These are phyloP conservation scores for Paxillus involutus DNA, from an alignment of 768 basidiomycete species.

Conservation along the genomic window DNA sequence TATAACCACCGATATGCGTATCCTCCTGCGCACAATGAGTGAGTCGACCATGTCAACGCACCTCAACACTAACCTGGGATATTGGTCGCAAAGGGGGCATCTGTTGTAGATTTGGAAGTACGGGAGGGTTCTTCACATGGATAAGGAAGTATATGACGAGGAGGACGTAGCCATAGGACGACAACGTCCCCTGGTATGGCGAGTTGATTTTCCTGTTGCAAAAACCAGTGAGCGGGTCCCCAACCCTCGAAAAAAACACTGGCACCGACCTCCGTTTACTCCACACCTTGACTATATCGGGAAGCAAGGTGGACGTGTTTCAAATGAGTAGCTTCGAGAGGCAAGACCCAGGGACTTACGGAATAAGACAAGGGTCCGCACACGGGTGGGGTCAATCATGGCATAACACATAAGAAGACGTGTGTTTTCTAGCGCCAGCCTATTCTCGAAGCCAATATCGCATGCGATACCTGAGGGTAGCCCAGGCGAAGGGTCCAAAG, in stretches of 20 bases:
- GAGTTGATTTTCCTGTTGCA: conserved; percentile 90
- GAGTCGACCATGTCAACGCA: conserved; percentile 6
- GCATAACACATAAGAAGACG: conserved; percentile 95
- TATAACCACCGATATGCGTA: conserved; percentile 75
- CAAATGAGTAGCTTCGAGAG: conserved; percentile 9
- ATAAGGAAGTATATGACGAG: conserved; percentile 98
- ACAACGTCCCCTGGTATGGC: conserved; percentile 94
- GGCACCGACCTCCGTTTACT: conserved; percentile 78
- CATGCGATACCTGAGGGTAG: conserved; percentile 90
- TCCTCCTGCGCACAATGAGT: conserved; percentile 55
- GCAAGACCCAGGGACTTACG: conserved; percentile 59
- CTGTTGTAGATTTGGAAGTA: conserved; percentile 94
- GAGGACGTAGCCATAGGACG: conserved; percentile 96
- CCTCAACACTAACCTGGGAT: conserved; percentile 52
- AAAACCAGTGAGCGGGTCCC: conserved; percentile 2
- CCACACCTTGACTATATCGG: conserved; percentile 90
- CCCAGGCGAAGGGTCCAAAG: conserved; percentile 81
- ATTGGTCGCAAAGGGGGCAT: conserved; percentile 91
- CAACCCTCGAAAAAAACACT: background rate
- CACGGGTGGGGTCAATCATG: conserved; percentile 91
- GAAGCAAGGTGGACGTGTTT: background rate
- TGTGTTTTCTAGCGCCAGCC: conserved; percentile 96
- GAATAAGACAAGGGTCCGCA: conserved; percentile 93
- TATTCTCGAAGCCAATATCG: conserved; percentile 98
- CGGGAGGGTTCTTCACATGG: conserved; percentile 96